Evolutionary conservation across 1,139 yeast genomes (phyloP).

Genomic region (Candida albicans): DNA sequence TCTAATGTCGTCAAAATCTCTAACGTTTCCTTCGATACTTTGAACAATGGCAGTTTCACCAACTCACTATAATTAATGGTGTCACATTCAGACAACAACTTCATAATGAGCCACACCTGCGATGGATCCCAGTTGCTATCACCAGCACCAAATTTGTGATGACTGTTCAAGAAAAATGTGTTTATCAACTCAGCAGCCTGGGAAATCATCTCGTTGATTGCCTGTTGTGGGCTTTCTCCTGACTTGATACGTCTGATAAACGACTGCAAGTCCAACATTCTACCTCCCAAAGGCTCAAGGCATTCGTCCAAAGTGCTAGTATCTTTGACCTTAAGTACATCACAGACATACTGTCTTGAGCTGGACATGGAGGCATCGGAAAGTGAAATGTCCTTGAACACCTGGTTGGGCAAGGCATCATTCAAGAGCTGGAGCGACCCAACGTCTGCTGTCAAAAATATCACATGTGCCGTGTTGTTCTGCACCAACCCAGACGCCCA

Average conservation of each 20-base stretch:
- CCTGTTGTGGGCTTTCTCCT: constrained; percentile 80
- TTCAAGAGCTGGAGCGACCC: constrained; percentile 70
- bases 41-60: constrained; percentile 62
- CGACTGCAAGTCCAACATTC: constrained; percentile 91
- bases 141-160: constrained; percentile 19
- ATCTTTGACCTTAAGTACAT: constrained; percentile 49
- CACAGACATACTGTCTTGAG: constrained; percentile 69
- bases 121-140: constrained; percentile 63
- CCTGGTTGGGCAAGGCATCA: constrained; percentile 79
- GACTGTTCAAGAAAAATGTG: constrained; percentile 66
- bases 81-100: constrained; percentile 53
- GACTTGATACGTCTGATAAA: constrained; percentile 83
- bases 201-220: constrained; percentile 73
- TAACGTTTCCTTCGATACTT: constrained; percentile 49
- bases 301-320: constrained; percentile 48
- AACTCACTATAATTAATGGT: constrained; percentile 52
- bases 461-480: constrained; percentile 84
- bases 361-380: constrained; percentile 79
- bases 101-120: constrained; percentile 87
- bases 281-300: constrained; percentile 82
- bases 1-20: constrained; percentile 69
- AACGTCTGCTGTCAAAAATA: constrained; percentile 82
- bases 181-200: constrained; percentile 89
- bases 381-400: constrained; percentile 69
- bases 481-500: constrained; percentile 84